phyloP scores from a whole-genome alignment of 192 early-diverging fungal species.

The Entophlyctis helioformis region DNA sequence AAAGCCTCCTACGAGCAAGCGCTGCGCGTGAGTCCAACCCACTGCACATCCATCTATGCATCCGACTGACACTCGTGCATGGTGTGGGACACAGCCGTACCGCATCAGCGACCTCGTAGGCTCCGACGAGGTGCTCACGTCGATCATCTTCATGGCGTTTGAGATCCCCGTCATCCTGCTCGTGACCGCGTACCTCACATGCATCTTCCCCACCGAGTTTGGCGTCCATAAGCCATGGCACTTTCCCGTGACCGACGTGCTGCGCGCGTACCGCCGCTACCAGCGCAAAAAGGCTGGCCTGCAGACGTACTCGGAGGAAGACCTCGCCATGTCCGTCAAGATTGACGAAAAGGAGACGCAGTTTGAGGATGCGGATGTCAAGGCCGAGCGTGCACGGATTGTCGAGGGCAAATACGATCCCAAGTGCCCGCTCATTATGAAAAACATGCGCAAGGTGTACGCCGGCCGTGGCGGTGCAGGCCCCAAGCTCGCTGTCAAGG shows the following conservation, averaged over 20 bases:
- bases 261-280: slow-evolving; percentile 15
- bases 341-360: slow-evolving; percentile 4
- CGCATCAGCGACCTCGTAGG: neutral
- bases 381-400: slow-evolving; percentile 42
- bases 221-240: slow-evolving; percentile 56
- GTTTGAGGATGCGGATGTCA: slow-evolving; percentile 52
- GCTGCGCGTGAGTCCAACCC: no score
- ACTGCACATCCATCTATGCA: no score
- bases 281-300: slow-evolving; percentile 2
- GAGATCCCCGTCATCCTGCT: slow-evolving; percentile 30
- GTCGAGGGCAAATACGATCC: slow-evolving; percentile 15
- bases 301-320: slow-evolving; percentile 27
- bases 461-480: slow-evolving; percentile 14
- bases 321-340: slow-evolving; percentile 14
- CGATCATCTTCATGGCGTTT: slow-evolving; percentile 39
- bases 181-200: slow-evolving; percentile 26
- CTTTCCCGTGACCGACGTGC: slow-evolving; percentile 30
- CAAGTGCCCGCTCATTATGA: slow-evolving; percentile 41
- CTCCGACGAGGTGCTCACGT: slow-evolving; percentile 41
- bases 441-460: slow-evolving; percentile 55
- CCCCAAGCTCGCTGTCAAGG: slow-evolving; percentile 50
- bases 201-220: slow-evolving; percentile 50
- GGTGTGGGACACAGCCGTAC: no score
- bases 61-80: no score
- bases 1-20: slow-evolving; percentile 19